Base-by-base conservation (phyloP, 495 filamentous ascomycete genomes). In the Penicillium longicatenatum region DNA sequence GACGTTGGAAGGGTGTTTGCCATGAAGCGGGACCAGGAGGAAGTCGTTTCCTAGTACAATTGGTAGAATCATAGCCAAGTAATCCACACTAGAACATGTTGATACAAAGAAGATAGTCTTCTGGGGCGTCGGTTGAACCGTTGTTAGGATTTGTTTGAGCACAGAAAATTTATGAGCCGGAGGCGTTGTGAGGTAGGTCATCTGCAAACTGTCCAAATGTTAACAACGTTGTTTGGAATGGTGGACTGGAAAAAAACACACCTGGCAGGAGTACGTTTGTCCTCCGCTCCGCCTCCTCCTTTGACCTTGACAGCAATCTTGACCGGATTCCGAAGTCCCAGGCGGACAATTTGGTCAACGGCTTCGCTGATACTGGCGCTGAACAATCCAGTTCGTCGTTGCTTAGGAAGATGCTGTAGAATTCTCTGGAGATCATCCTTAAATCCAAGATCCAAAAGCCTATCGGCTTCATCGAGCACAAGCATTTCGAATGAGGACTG, bases 71-170 rank as follows among this genome's bases (percentile, higher is more conserved):
- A 87, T 79, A 24, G 89, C 81, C 64, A 93, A 92, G 70, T 96
- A 97, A 70, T 97, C 94, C 21, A 98, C 95, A n/a, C 88, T 89
- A 22, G 91, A 91, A 65, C 95, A 97, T 37, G 92, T 97, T 17
- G 93, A 94, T 33, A 98, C 83, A 70, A 96, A 98, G 64, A 96
- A 79, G 54, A 98, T 98, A n/a, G 86, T 85, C 66, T 93, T 82
- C 57, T 89, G 85, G 0, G 92, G 92, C 6, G 82, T 82, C 0
- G 88, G 87, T 24, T 89, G 75, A 17, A 94, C 67, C 4, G 82
- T 79, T 22, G 81, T 77, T 8, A 98, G 82, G 10, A 98, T 78
- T 30, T 84, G 83, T 42, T 83, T 81, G 6, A 96, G 72, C 9
- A 89, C 80, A 17, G 89, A 84, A 21, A 95, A 75, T 67, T 95